Percentiles rank a stretch among this genome's conserved stretches.
phyloP scores from a whole-genome alignment of 2,329 filamentous ascomycete genomes.

The Xylaria sp. region DNA sequence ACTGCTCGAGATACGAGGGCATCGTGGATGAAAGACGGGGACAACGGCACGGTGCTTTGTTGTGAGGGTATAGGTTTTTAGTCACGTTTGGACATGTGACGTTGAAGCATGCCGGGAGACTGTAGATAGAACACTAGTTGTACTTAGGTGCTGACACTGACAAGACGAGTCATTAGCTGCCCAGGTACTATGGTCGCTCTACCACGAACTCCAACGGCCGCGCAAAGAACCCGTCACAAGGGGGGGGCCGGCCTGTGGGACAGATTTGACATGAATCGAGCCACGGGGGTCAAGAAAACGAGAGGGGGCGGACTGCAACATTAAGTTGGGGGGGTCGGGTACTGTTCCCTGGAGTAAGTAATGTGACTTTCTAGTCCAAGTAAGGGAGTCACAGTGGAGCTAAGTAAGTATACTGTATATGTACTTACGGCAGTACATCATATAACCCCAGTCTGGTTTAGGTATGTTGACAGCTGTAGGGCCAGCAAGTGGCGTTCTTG shows the following conservation, averaged over 20 bases:
- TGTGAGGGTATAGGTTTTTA: not conserved
- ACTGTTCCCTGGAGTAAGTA: too few relatives aligned
- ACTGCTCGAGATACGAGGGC: conserved; percentile 41
- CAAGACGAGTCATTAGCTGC: not conserved
- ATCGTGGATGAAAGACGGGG: conserved; percentile 21
- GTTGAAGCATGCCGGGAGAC: not conserved
- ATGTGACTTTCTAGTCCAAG: too few relatives aligned
- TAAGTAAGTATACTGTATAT: too few relatives aligned
- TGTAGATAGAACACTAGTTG: too few relatives aligned
- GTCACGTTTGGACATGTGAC: not conserved
- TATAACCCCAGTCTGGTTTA: too few relatives aligned
- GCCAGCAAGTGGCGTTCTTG: not conserved
- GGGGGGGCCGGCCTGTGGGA: not conserved
- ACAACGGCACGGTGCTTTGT: not conserved
- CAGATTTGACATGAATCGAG: not conserved
- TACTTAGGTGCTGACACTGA: not conserved
- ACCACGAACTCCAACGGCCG: not conserved
- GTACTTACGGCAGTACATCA: too few relatives aligned
- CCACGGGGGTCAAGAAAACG: not conserved
- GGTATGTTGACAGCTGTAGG: not conserved
- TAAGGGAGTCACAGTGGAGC: too few relatives aligned
- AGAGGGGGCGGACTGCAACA: not conserved
- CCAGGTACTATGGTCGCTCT: too few relatives aligned
- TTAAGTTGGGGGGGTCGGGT: too few relatives aligned
- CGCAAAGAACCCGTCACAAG: not conserved